Conservation (phyloP, 306 rosid genomes). For the Castanea crenata region DNA sequence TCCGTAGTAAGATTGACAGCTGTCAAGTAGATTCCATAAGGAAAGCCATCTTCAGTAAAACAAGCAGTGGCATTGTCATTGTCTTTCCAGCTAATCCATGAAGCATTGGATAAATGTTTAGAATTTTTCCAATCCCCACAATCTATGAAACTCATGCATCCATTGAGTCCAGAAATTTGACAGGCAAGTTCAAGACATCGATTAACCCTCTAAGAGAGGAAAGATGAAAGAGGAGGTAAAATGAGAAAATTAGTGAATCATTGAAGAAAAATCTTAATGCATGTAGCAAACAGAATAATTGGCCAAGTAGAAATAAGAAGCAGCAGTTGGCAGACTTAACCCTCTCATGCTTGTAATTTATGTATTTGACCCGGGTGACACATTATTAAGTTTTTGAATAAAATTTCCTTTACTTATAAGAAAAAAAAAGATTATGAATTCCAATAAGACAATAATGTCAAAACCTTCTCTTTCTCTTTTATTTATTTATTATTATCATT, state of each 20-base stretch:
- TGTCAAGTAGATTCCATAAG: constrained; percentile 52
- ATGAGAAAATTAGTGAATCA: constrained; percentile 8
- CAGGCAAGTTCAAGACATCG: constrained; percentile 74
- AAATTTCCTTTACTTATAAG: too few species aligned
- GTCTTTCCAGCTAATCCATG: background rate
- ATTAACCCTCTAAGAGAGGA: constrained; percentile 63
- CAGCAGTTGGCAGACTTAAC: background rate
- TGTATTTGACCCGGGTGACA: too few species aligned
- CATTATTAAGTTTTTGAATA: too few species aligned
- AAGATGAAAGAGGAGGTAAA: constrained; percentile 20
- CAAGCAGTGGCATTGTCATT: constrained; percentile 31
- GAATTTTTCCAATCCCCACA: constrained; percentile 47
- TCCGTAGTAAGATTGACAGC: constrained; percentile 60
- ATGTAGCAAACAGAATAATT: background rate
- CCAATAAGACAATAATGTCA: background rate
- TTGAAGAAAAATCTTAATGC: constrained; percentile 6
- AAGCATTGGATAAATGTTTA: background rate
- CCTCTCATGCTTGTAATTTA: background rate
- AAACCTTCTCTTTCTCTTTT: background rate
- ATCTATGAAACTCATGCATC: constrained; percentile 50
- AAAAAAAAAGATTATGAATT: background rate
- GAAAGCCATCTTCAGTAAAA: constrained; percentile 25
- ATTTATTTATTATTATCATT: too few species aligned
- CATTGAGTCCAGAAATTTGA: background rate
- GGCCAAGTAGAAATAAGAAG: background rate